Evolutionary conservation across 305 asterid genomes (phyloP).

Genomic region (Nicotiana rustica): DNA sequence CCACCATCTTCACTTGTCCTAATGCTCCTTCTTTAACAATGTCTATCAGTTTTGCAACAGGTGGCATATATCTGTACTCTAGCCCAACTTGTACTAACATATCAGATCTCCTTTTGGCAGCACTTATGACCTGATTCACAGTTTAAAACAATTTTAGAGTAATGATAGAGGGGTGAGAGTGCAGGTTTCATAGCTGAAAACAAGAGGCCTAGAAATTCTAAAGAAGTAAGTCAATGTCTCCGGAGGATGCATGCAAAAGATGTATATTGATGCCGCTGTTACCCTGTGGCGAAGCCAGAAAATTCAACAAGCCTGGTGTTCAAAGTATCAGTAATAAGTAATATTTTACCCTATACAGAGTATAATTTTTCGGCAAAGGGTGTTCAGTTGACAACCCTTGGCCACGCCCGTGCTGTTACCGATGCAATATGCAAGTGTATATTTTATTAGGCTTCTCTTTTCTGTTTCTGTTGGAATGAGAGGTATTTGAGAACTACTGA

Average conservation of each 20-base stretch:
- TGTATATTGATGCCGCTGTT: no score
- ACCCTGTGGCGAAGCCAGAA: no score
- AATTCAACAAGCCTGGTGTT: no score
- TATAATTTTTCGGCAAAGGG: no score
- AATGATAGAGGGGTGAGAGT: neutral
- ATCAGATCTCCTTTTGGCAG: constrained; percentile 78
- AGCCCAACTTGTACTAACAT: constrained; percentile 88
- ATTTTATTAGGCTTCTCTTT: neutral
- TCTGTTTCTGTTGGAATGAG: neutral
- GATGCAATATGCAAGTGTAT: neutral
- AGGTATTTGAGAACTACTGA: constrained; percentile 37
- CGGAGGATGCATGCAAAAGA: neutral
- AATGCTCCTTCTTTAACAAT: constrained; percentile 71
- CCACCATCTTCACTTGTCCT: constrained; percentile 88
- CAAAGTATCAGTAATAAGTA: no score
- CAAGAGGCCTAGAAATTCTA: neutral
- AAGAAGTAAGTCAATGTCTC: neutral
- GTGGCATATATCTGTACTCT: constrained; percentile 98
- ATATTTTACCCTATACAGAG: no score
- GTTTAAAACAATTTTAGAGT: neutral
- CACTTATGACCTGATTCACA: constrained; percentile 67
- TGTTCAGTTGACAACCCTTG: no score
- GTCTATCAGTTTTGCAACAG: constrained; percentile 87
- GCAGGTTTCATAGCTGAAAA: neutral
- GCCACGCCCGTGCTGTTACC: no score